Base-by-base conservation (phyloP, 108 stramenopile species). In the Cyclostephanos invisitatus region DNA sequence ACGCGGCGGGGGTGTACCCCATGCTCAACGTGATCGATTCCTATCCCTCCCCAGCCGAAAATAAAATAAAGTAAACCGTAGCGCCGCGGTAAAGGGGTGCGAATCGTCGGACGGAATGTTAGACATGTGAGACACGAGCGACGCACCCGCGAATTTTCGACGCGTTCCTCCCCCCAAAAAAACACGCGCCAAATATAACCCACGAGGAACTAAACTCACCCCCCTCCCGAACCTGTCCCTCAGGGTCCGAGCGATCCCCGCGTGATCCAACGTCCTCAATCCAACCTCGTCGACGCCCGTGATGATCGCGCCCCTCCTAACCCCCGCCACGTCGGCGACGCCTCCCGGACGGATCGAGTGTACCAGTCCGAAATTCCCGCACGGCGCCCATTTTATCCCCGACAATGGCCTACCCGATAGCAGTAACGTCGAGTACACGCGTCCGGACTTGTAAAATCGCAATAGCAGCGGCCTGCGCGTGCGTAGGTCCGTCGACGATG, bases 361-460 rank as follows among this genome's bases (percentile, higher is more conserved):
- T 37, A 93, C 80, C 48, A 93, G 62, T 27, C 84, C 85, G 81
- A 93, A 91, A 59, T 89, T 87, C 38, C 89, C 92, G 72, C 92
- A 93, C 44, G 90, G 83, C 21, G 70, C 92, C 92, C 92, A 93
- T 38, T 79, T 67, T 32, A 93, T 89, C 9, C 90, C 92, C 66
- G 68, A 67, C 0, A 71, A 67, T 7, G 89, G 90, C 18, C 83
- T 70, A 28, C 73, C 75, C 6, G 73, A 67, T 14, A 93, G 77
- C 37, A 93, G 70, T 0, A 89, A 11, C 11, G 74, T 70, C 1
- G 84, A 64, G 68, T 89, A 86, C 7, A 87, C 6, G 20, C 66
- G 50, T 12, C 86, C 86, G 42, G 74, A 35, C 42, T 76, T 70
- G 75, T 83, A 81, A 48, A 91, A 82, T n/a, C 73, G 72, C 67